A percentile compares a stretch with the other conserved stretches of the same genome.
phyloP scores from a whole-genome alignment of 352 stramenopile species.

The Globisporangium megalacanthum region DNA sequence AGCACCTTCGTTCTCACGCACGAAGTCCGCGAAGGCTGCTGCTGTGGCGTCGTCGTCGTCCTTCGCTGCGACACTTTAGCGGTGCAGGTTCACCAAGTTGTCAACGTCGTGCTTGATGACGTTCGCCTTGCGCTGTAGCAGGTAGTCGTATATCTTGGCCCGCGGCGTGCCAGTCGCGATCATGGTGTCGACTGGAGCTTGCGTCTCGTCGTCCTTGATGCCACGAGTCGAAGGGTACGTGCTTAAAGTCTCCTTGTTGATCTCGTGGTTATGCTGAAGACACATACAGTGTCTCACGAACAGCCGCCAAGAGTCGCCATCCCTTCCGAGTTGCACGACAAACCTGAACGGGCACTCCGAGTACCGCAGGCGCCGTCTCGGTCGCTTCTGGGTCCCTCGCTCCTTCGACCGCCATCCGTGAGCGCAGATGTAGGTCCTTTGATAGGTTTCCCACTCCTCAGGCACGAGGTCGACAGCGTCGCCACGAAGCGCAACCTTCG shows the following conservation, averaged over 20 bases:
- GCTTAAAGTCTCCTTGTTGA: background rate
- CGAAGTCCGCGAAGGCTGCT: too few species aligned
- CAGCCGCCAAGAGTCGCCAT: background rate
- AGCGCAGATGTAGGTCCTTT: background rate
- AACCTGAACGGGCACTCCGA: background rate
- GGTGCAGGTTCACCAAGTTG: too few species aligned
- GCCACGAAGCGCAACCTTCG: background rate
- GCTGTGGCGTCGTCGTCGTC: too few species aligned
- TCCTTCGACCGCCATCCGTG: background rate
- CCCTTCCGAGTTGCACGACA: background rate
- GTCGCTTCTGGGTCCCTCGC: background rate
- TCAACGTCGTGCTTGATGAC: too few species aligned
- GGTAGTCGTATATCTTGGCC: too few species aligned
- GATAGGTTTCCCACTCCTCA: background rate
- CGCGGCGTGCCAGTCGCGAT: too few species aligned
- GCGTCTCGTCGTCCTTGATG: background rate
- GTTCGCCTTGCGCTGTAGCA: too few species aligned
- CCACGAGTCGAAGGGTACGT: background rate
- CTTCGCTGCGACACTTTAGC: too few species aligned
- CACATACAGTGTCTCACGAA: background rate
- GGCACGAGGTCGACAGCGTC: background rate
- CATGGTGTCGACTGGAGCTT: background rate
- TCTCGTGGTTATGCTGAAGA: background rate
- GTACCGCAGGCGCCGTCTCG: background rate
- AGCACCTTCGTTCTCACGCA: too few species aligned